Evolutionary conservation across 2,329 filamentous ascomycete genomes (phyloP), one percentile per base, ranked within the genome.

Genomic region (Zymoseptoria tritici): DNA sequence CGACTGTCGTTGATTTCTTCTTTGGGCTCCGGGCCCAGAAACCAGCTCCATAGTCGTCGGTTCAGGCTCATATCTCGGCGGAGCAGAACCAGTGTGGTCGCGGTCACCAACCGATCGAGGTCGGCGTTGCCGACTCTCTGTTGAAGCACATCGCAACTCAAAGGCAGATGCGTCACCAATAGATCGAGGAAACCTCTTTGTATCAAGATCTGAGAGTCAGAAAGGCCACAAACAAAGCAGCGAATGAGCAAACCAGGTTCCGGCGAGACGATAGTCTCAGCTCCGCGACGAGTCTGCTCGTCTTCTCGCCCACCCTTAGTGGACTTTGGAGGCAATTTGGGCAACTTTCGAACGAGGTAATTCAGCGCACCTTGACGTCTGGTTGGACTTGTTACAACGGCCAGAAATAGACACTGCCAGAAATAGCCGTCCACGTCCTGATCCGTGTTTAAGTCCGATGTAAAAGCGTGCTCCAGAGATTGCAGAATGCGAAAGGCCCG

Each of bases 61-160:
- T 99, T 99, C 54, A 99, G 78, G 71, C 93, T 96, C 94, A 99
- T 99, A 65, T 99, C 94, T 74, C 92, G 85, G 55, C 94, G 84
- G 20, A 86, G 86, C 1, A 97, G 91, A 20, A 99, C 92, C 1
- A 89, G 86, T n/a, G 86, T 86, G 5, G 93, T 92, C 16, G 93
- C 90, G 60, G 86, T 83, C 31, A 97, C 82, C 2, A 99, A 80
- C 2, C 90, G 83, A 70, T 96, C 87, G 19, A 97, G 79, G 70
- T 99, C 95, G 36, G 83, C 82, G 5, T 81, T 73, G 13, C 56
- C 56, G 11, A 93, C 88, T 52, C 82, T 83, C 16, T 83, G 81
- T 72, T 95, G 92, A 8, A 99, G 76, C 2, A 97, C 87, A 16
- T 83, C 81, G 2, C 92, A 93, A 70, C 92, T 85, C 6, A 99